Evolutionary conservation across 2,329 filamentous ascomycete species (phyloP).

Genomic region (Aspergillus carbonarius): DNA sequence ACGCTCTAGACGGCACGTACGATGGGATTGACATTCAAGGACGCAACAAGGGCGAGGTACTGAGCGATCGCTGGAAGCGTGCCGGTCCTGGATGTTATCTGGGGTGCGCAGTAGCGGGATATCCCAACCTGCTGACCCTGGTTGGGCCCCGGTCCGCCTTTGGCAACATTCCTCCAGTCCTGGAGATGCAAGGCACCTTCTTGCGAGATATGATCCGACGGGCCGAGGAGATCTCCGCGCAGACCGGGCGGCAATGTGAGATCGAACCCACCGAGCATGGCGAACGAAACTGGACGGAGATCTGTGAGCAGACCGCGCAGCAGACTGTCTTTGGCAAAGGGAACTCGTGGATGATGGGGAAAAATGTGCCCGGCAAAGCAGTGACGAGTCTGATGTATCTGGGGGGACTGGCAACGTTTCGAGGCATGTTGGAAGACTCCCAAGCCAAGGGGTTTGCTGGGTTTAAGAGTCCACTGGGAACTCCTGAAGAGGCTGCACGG

Average conservation of each 20-base stretch:
- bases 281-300: constrained; percentile 1
- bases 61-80: constrained; percentile 16
- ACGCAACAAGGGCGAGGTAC: neutral
- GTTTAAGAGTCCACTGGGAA: neutral
- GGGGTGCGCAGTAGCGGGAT: constrained; percentile 28
- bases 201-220: neutral
- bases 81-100: constrained; percentile 23
- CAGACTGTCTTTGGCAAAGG: neutral
- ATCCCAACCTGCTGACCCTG: constrained; percentile 49
- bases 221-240: neutral
- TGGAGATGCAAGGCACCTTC: constrained; percentile 20
- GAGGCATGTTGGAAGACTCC: neutral
- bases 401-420: neutral
- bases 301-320: neutral
- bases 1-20: constrained; percentile 40
- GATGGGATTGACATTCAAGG: constrained; percentile 37
- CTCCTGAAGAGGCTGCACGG: neutral
- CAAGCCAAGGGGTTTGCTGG: neutral
- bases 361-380: neutral
- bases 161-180: constrained; percentile 31
- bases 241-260: neutral
- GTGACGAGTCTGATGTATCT: neutral
- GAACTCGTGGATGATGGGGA: neutral
- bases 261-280: constrained; percentile 11
- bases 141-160: constrained; percentile 40